Base-by-base conservation (phyloP, 2,329 filamentous ascomycete genomes). In the Penicillium vulpinum region DNA sequence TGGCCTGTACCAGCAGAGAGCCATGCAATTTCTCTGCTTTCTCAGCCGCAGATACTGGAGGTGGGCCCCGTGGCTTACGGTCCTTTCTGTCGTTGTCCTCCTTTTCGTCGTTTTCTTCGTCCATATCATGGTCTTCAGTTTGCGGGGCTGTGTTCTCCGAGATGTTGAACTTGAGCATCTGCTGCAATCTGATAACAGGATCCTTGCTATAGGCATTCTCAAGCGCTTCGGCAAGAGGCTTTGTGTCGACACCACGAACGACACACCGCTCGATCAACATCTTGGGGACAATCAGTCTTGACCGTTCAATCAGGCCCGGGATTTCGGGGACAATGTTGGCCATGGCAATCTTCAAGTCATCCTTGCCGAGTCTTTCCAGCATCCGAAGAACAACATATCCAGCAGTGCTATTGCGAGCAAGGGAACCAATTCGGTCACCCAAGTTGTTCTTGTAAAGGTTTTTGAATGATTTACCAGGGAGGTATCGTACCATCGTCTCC, bases 381-480 rank as follows among this genome's bases (percentile, higher is more conserved):
- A 95, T 87, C 56, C 87, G 85, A 64, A 92, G 89, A 21, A 91
- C 91, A 0, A 95, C 89, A 69, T 96, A 97, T 24, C 87, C 89
- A 6, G 94, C 92, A 47, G 92, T 89, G 66, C 96, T 92, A 71
- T 97, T 97, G 56, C 92, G 88, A 6, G 93, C 85, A 57, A 96
- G 83, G 38, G 86, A 89, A 22, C 87, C 86, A 66, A 97, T 89
- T 26, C 91, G 85, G 15, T 89, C 87, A 59, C 88, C 88, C 74
- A 97, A 89, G 62, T 92, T 85, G 63, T 88, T 87, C 56, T 83
- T 85, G 76, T 95, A 93, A 6, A 99, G 81, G 15, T 86, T 84
- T 75, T 96, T 97, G 84, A 97, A 99, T 33, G 92, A 77, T 75
- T 94, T 96, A 41, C 90, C 92, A 0, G 94, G 92, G 16, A 88